Base-by-base conservation (phyloP, 139 green algal genomes). In the Eudorina sp. region DNA sequence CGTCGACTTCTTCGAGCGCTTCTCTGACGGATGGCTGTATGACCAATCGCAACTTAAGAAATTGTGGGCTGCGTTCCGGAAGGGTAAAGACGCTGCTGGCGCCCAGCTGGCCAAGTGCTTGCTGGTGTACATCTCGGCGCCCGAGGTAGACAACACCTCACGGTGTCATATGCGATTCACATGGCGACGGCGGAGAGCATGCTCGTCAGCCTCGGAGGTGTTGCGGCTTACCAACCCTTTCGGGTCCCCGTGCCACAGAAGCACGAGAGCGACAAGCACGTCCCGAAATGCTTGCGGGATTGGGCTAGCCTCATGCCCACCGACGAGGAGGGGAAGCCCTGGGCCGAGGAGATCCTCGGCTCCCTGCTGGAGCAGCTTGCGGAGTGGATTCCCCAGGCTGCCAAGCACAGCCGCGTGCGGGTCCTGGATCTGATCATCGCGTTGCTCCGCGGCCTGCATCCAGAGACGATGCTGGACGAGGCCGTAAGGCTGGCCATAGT, bases 71-170 rank as follows among this genome's bases (percentile, higher is more conserved):
- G 48, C n/a, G 1, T n/a, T 83, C 13, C 48, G 31, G 1, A 48
- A 68, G 48, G 75, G 69, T 1, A 53, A 53, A 7, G 31, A 13
- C 31, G 48, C 31, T 27, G 48, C 23, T 0, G 34, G 75, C 11
- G 29, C 16, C 11, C 48, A 68, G 75, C 34, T 83, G 8, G 75
- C 75, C 4, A 38, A 51, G 31, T 55, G 48, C 34, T 48, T 83
- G 8, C 23, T 83, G 13, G 14, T 40, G 14, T 48, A 68, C n/a
- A 83, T 83, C 48, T 2, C 14, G 11, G 75, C 48, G 25, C 48
- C 51, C 1, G 75, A 83, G 75, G 75, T 83, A 58, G 8, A 38
- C 55, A 66, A n/a, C n/a, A n/a, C n/a, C n/a, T n/a, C n/a, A n/a
- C n/a, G n/a, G n/a, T n/a, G n/a, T n/a, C n/a, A n/a, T n/a, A n/a